phyloP scores from a whole-genome alignment of 129 eudicot genomes.

The Helianthus tuberosus region DNA sequence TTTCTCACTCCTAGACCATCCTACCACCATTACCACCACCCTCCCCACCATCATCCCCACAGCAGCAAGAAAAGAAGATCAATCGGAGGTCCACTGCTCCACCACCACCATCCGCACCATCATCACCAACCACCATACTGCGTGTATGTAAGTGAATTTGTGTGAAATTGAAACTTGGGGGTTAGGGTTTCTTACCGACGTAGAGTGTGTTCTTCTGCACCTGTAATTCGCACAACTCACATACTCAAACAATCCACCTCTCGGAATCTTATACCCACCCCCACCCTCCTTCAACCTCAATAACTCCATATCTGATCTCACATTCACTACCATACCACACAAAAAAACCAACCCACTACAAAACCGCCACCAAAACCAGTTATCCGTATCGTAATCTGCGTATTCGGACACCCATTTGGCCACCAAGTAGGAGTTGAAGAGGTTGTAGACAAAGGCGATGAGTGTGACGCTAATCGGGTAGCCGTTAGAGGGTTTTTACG shows the following conservation, averaged over 20 bases:
- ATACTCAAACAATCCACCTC: conserved; percentile 70
- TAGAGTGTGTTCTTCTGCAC: conserved; percentile 98
- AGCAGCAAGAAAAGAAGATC: no score
- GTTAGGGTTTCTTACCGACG: conserved; percentile 53
- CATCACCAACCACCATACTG: background rate
- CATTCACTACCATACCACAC: conserved; percentile 66
- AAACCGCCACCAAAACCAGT: conserved; percentile 76
- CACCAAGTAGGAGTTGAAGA: conserved; percentile 70
- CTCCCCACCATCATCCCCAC: no score
- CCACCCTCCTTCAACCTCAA: conserved; percentile 63
- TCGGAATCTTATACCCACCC: conserved; percentile 78
- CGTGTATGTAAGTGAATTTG: background rate
- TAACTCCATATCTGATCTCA: conserved; percentile 57
- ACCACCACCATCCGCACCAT: no score
- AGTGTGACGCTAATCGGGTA: conserved; percentile 61
- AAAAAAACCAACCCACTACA: conserved; percentile 47
- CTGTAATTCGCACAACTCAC: conserved; percentile 81
- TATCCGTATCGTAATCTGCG: conserved; percentile 43
- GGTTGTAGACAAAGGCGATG: conserved; percentile 64
- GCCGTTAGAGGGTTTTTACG: conserved; percentile 20
- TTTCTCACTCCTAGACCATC: no score
- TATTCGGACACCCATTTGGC: conserved; percentile 73
- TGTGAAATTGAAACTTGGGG: background rate
- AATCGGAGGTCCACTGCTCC: no score
- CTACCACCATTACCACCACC: no score